Base-by-base conservation (phyloP, 2,329 filamentous ascomycete genomes). In the Juglanconis juglandina region DNA sequence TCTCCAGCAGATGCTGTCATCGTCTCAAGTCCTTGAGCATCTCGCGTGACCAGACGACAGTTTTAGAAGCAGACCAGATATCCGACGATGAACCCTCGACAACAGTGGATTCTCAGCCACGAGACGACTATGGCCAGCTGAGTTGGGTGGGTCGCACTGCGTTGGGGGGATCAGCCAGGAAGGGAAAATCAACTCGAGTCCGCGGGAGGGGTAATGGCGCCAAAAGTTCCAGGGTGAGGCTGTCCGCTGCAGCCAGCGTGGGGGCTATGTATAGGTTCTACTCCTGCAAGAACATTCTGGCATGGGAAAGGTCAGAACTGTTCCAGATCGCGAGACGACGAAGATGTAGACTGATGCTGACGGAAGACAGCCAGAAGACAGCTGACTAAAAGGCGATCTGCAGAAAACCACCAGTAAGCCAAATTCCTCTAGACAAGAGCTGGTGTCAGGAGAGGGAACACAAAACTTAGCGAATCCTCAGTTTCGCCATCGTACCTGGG, bases 131-230 rank as follows among this genome's bases (percentile, higher is more conserved):
- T 35, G 53, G 34, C 37, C 39, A 33, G 6, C 48, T 49, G 48
- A 39, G 32, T 34, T 46, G n/a, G 44, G 11, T 47, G 37, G 57
- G 61, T 63, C n/a, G 50, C 58, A 63, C 61, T 52, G 58, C 61
- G 5, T 54, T 14, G 47, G 33, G 24, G 13, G 17, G 46, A 32
- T 42, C 39, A 14, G n/a, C 24, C 17, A 14, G 33, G 17, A 17
- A 24, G 53, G 10, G 39, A 33, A 55, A 47, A 24, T 49, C 51
- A 51, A 24, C 9, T n/a, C 48, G 17, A 42, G 14, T 32, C 34
- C 17, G n/a, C 4, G 30, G 44, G 41, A 33, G 35, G 39, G 34
- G 53, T 35, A 33, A 32, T n/a, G 11, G 4, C 32, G 39, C 14
- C 14, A 24, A 24, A 24, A 24, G 24, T 24, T 2, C 24, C 24